Evolutionary conservation across 495 filamentous ascomycete genomes (phyloP).

Genomic region (Saxophila tyrrhenica): DNA sequence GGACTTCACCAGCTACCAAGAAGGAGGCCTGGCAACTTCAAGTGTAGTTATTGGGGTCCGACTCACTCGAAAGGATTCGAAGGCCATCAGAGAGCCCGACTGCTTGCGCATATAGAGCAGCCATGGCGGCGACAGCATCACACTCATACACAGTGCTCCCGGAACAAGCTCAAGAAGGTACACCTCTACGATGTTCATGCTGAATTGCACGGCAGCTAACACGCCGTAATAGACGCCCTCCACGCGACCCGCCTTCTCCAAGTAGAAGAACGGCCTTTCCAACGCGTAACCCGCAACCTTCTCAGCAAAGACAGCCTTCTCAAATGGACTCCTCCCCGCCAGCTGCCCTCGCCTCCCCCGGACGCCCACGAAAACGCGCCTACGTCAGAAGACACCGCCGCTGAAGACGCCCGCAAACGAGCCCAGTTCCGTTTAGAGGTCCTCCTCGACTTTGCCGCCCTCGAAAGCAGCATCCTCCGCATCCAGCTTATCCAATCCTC

Average conservation of each 20-base stretch:
- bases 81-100: no score
- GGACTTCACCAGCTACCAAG: no score
- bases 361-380: constrained; percentile 42
- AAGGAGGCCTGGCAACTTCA: no score
- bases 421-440: constrained; percentile 60
- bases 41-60: no score
- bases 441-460: constrained; percentile 77
- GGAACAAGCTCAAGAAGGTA: constrained; percentile 15
- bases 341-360: constrained; percentile 59
- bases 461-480: constrained; percentile 76
- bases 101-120: no score
- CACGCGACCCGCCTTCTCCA: constrained; percentile 83
- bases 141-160: constrained; percentile 6
- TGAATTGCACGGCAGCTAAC: no score
- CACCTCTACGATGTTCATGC: no score
- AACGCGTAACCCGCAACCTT: constrained; percentile 73
- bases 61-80: no score
- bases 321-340: constrained; percentile 36
- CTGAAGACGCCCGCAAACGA: constrained; percentile 43
- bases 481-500: constrained; percentile 77
- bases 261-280: constrained; percentile 88
- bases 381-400: constrained; percentile 28
- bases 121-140: neutral
- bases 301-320: constrained; percentile 52
- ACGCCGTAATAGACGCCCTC: constrained; percentile 49